Percentiles rank a stretch among this genome's conserved stretches.
Evolutionary conservation across 805 yeast species (phyloP).

Genomic region (Zygotorulaspora florentina): DNA sequence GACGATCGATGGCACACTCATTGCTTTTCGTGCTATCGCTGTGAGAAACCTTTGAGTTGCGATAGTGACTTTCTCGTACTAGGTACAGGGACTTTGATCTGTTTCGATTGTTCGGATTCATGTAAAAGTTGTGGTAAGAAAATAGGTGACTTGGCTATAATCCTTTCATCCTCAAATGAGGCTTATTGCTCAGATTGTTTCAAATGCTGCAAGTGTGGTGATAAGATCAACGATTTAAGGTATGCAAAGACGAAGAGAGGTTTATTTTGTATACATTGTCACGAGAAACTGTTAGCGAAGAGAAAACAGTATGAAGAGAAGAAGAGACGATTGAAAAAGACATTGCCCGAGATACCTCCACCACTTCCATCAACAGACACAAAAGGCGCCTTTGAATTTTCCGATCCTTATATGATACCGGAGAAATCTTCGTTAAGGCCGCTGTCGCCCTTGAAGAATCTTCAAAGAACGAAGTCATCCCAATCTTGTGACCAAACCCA

Average conservation of each 20-base stretch:
- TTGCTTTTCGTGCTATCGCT: slow-evolving; percentile 87
- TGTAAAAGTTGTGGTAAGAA: slow-evolving; percentile 82
- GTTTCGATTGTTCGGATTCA: slow-evolving; percentile 87
- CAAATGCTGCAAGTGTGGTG: slow-evolving; percentile 82
- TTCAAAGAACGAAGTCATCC: slow-evolving; percentile 1
- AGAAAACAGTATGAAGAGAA: slow-evolving; percentile 48
- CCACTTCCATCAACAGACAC: neutral
- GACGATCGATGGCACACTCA: slow-evolving; percentile 94
- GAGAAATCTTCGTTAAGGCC: slow-evolving; percentile 24
- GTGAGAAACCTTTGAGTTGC: slow-evolving; percentile 73
- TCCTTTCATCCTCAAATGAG: slow-evolving; percentile 81
- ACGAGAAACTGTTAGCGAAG: slow-evolving; percentile 72
- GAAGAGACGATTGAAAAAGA: slow-evolving; percentile 28
- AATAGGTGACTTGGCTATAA: slow-evolving; percentile 87
- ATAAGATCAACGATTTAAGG: slow-evolving; percentile 77
- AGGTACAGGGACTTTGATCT: slow-evolving; percentile 88
- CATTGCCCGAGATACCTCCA: slow-evolving; percentile 19
- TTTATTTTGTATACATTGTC: slow-evolving; percentile 88
- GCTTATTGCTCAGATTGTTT: slow-evolving; percentile 92
- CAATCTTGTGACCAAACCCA: slow-evolving; percentile 4
- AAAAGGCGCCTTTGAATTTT: slow-evolving; percentile 3
- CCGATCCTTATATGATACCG: slow-evolving; percentile 14
- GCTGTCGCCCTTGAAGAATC: slow-evolving; percentile 15
- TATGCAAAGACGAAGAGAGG: slow-evolving; percentile 94
- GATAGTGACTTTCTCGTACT: slow-evolving; percentile 85